These are phyloP conservation scores for Pachysandra terminalis DNA, from an alignment of 164 flowering plant species.

Conservation along the genomic window DNA sequence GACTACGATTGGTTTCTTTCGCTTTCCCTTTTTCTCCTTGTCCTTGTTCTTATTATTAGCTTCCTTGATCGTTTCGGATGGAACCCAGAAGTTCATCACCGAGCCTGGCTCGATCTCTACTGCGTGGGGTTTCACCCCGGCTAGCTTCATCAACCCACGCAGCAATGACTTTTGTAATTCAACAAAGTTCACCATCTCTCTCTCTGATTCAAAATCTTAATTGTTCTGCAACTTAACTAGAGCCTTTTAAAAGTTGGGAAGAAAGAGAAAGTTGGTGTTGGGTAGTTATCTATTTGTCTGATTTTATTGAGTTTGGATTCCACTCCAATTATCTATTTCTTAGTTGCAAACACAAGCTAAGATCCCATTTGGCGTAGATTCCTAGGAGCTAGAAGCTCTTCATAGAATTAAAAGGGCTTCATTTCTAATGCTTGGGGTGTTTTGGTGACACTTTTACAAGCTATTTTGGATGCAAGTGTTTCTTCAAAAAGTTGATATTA, in stretches of 20 bases:
- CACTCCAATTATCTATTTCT: too few species aligned
- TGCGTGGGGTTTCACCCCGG: slow-evolving; percentile 56
- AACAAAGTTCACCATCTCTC: slow-evolving; percentile 84
- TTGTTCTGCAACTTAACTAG: not conserved
- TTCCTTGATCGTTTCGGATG: slow-evolving; percentile 37
- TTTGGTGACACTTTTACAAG: too few species aligned
- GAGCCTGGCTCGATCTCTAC: slow-evolving; percentile 77
- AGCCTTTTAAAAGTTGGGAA: not conserved
- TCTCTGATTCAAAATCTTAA: not conserved
- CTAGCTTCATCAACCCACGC: slow-evolving; percentile 73
- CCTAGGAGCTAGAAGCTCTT: too few species aligned
- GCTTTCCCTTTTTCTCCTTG: slow-evolving; percentile 19
- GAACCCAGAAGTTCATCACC: slow-evolving; percentile 81
- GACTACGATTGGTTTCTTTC: slow-evolving; percentile 51
- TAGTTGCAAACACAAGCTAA: too few species aligned
- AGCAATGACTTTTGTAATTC: slow-evolving; percentile 73
- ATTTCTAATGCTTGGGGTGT: too few species aligned
- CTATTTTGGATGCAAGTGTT: too few species aligned
- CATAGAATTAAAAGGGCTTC: too few species aligned
- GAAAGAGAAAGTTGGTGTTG: slow-evolving; percentile 18
- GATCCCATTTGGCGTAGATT: too few species aligned
- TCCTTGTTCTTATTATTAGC: slow-evolving; percentile 18
- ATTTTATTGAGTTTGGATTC: not conserved
- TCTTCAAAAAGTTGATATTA: too few species aligned
- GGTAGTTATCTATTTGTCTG: slow-evolving; percentile 19